phyloP scores from a whole-genome alignment of 495 filamentous ascomycete genomes.

The Monascus purpureus region DNA sequence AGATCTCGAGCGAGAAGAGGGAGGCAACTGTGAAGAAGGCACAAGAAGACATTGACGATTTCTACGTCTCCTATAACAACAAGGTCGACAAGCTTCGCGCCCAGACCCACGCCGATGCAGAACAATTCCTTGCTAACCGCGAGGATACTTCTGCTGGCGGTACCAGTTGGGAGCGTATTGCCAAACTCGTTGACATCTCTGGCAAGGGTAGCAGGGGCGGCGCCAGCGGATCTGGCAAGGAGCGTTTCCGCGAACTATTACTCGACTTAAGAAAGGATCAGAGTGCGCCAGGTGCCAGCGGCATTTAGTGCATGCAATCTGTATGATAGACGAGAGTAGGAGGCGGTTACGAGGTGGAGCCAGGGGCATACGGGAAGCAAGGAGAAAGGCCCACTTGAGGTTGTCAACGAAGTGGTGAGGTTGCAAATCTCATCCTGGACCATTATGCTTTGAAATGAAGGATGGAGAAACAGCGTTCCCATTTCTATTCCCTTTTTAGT shows the following conservation, averaged over 20 bases:
- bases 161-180: conserved; percentile 96
- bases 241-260: conserved; percentile 85
- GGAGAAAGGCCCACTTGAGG: no score
- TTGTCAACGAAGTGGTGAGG: no score
- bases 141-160: conserved; percentile 89
- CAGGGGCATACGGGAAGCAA: no score
- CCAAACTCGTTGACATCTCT: conserved; percentile 89
- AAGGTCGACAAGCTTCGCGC: conserved; percentile 85
- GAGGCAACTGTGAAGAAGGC: conserved; percentile 71
- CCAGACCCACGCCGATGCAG: conserved; percentile 80
- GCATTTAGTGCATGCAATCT: conserved; percentile 29
- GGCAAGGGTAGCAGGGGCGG: conserved; percentile 83
- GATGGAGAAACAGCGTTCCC: no score
- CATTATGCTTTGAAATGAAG: no score
- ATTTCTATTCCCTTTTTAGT: no score
- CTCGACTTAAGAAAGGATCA: conserved; percentile 82
- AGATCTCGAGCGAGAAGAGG: conserved; percentile 64
- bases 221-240: conserved; percentile 78
- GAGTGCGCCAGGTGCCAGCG: conserved; percentile 69
- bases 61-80: conserved; percentile 98
- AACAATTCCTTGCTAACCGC: conserved; percentile 75
- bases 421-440: no score
- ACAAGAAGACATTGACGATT: conserved; percentile 85
- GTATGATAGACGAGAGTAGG: no score
- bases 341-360: no score